Percentiles rank a stretch among this genome's conserved stretches.
phyloP scores from a whole-genome alignment of 352 stramenopile species.

The Phytopythium delawarense region DNA sequence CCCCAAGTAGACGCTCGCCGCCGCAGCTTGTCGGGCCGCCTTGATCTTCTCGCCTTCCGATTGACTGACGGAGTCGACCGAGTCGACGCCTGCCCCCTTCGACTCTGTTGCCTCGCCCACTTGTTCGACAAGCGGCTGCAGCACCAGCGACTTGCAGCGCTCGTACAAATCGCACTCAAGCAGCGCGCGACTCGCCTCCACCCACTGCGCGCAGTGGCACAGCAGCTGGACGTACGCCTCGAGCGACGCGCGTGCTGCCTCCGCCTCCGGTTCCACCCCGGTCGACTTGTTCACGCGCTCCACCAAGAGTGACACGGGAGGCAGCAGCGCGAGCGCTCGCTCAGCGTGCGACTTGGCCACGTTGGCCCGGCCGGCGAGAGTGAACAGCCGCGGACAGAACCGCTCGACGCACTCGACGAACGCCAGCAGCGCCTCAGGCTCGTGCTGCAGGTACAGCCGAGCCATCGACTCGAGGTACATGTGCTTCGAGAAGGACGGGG shows the following conservation, averaged over 20 bases:
- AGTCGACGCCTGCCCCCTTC: background rate
- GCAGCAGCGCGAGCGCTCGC: constrained; percentile 59
- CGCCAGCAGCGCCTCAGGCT: constrained; percentile 41
- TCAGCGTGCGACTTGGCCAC: constrained; percentile 57
- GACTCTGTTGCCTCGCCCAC: background rate
- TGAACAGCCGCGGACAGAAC: constrained; percentile 66
- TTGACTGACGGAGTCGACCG: background rate
- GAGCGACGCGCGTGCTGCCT: constrained; percentile 27
- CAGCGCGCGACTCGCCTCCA: constrained; percentile 56
- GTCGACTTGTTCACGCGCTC: constrained; percentile 17
- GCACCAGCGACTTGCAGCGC: constrained; percentile 37
- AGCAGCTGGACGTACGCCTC: constrained; percentile 62
- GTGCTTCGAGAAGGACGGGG: constrained; percentile 80
- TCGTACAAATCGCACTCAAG: constrained; percentile 63
- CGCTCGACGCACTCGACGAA: constrained; percentile 60
- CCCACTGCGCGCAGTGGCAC: constrained; percentile 38
- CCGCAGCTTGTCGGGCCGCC: constrained; percentile 6
- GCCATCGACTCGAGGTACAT: constrained; percentile 86
- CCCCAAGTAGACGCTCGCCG: constrained; percentile 54
- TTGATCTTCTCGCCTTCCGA: constrained; percentile 12
- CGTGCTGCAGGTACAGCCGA: constrained; percentile 73
- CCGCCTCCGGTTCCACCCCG: background rate
- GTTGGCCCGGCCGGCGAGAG: constrained; percentile 37
- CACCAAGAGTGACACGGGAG: constrained; percentile 45
- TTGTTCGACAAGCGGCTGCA: constrained; percentile 6